Base-by-base conservation (phyloP, 495 filamentous ascomycete species). In the Penicillium atrosanguineum region DNA sequence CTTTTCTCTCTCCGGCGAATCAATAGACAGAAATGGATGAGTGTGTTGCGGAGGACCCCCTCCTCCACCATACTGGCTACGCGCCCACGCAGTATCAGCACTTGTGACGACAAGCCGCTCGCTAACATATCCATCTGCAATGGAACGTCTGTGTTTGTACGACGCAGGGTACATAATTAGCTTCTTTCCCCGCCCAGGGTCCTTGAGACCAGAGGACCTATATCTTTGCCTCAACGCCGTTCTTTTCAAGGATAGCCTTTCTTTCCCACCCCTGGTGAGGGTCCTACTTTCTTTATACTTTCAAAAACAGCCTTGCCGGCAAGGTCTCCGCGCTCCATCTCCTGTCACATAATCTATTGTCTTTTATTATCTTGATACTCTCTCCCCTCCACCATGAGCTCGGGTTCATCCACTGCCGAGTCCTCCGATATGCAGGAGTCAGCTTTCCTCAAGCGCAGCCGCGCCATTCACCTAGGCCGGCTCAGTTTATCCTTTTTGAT, bases 371-470 rank as follows among this genome's bases (percentile, higher is more conserved):
- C 20, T n/a, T n/a, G n/a, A n/a, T n/a, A n/a, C n/a, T n/a, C 31
- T 34, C 31, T 34, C 31, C 11, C 11, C 11, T 16, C 50, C 44
- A 58, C 25, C 7, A 74, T 73, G 67, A 62, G 56, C 28, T 63
- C 65, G 9, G 44, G 41, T 42, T 63, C 64, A 6, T 67, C 68
- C 15, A 56, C 56, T 5, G 40, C 64, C 12, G 65, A 60, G 23
- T 72, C 31, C 46, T 68, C 70, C 16, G 60, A 72, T 25, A 59
- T 69, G 48, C 64, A 71, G 23, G 74, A 77, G 48, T 65, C 71
- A 4, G 55, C 39, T 1, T 77, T 77, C 44, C 64, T 77, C 11
- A 64, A 69, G 26, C 65, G 67, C 40, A 68, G 59, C 21, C 67
- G 71, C 20, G 31, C 62, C 28, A 59, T 80, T 18, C 69, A 76